phyloP scores from a whole-genome alignment of 2,329 filamentous ascomycete genomes.

The Aspergillus tubingensis region DNA sequence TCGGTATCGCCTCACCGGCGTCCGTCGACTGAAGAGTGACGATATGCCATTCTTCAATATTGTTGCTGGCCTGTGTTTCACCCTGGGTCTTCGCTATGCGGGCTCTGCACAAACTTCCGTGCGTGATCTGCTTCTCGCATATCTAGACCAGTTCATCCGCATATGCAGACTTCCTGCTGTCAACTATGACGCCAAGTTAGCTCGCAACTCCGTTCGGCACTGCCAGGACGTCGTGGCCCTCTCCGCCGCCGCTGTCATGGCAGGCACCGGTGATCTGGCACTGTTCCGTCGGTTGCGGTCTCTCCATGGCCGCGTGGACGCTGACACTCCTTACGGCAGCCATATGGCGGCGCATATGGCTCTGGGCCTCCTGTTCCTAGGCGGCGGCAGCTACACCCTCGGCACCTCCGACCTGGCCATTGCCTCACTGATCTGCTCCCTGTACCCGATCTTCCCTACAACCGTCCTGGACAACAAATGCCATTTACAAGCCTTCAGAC shows the following conservation, averaged over 20 bases:
- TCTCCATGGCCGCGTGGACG: constrained; percentile 82
- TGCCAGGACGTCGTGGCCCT: constrained; percentile 88
- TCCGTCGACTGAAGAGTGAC: constrained; percentile 69
- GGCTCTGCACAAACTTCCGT: constrained; percentile 70
- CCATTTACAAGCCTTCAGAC: constrained; percentile 92
- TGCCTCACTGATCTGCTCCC: constrained; percentile 81
- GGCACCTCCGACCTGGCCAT: constrained; percentile 85
- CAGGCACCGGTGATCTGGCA: constrained; percentile 84
- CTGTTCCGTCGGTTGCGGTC: constrained; percentile 83
- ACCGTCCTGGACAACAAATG: constrained; percentile 91
- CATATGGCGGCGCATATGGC: constrained; percentile 92
- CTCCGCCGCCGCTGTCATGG: constrained; percentile 86
- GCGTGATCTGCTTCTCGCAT: constrained; percentile 77
- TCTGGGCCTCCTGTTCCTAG: constrained; percentile 86
- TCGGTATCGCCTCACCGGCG: constrained; percentile 61
- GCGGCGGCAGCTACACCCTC: constrained; percentile 89
- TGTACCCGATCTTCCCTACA: constrained; percentile 90
- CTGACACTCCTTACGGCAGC: constrained; percentile 85
- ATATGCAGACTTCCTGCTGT: constrained; percentile 65
- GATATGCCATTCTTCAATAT: constrained; percentile 95
- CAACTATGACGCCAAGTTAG: constrained; percentile 80
- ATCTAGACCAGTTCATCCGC: constrained; percentile 83
- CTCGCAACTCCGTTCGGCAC: constrained; percentile 80
- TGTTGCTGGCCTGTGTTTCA: constrained; percentile 82
- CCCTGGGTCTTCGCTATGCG: constrained; percentile 70